Evolutionary conservation across 2,329 filamentous ascomycete genomes (phyloP).

Genomic region (Monilinia aucupariae): DNA sequence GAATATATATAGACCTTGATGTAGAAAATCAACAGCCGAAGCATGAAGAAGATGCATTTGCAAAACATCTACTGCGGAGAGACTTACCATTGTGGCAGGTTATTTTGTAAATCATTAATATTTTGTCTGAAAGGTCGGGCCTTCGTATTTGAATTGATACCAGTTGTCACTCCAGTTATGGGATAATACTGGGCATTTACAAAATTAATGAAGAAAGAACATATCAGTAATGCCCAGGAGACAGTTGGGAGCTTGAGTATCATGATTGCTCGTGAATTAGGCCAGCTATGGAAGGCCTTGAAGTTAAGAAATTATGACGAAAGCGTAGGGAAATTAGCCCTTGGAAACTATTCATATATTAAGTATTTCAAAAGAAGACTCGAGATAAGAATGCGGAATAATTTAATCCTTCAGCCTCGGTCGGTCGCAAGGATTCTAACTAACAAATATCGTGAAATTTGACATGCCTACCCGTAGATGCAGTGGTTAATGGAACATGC

Average conservation of each 20-base stretch:
- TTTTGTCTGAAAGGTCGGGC: constrained; percentile 26
- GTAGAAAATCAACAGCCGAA: constrained; percentile 3
- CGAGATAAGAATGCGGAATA: background rate
- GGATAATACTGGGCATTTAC: constrained; percentile 13
- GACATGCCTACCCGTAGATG: background rate
- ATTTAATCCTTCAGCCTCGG: background rate
- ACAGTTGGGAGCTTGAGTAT: background rate
- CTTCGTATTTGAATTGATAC: constrained; percentile 19
- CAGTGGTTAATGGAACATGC: constrained; percentile 7
- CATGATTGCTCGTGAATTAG: background rate
- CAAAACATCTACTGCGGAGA: constrained; percentile 14
- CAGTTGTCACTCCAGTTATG: constrained; percentile 25
- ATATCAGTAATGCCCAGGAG: background rate
- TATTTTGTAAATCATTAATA: constrained; percentile 27
- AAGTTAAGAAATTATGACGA: background rate
- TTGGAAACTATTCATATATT: background rate
- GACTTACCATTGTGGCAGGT: constrained; percentile 16
- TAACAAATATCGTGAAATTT: background rate
- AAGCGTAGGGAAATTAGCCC: background rate
- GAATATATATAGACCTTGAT: constrained; percentile 26
- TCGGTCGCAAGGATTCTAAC: background rate
- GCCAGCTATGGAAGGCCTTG: background rate
- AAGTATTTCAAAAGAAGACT: background rate
- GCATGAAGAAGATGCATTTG: background rate
- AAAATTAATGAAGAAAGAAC: background rate